These are phyloP conservation scores for Pseudognaphalium luteoalbum DNA, from an alignment of 129 eudicot genomes.

Conservation along the genomic window DNA sequence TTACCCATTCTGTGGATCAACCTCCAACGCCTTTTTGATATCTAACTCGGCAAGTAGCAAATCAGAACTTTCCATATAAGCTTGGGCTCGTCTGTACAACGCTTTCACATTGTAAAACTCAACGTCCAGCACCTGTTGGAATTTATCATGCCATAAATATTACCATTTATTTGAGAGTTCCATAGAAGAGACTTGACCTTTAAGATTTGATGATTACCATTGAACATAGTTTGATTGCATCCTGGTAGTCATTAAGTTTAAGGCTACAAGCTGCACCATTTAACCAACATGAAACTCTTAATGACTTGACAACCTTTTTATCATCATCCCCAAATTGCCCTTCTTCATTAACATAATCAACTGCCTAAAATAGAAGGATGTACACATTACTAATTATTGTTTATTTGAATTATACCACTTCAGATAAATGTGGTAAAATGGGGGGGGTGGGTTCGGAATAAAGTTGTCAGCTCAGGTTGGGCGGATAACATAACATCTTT, in stretches of 20 bases:
- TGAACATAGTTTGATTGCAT: constrained; percentile 58
- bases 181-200: background rate
- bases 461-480: background rate
- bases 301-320: constrained; percentile 44
- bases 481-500: too few relatives aligned
- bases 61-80: constrained; percentile 54
- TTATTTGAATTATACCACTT: background rate
- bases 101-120: constrained; percentile 71
- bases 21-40: constrained; percentile 71
- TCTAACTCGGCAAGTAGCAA: constrained; percentile 59
- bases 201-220: constrained; percentile 38
- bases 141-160: background rate
- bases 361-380: constrained; percentile 42
- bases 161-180: background rate
- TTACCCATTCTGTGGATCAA: constrained; percentile 65
- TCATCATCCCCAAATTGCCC: constrained; percentile 47
- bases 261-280: constrained; percentile 70
- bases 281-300: constrained; percentile 68
- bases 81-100: constrained; percentile 68
- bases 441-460: background rate
- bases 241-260: constrained; percentile 45
- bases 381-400: background rate
- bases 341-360: constrained; percentile 56
- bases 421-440: background rate
- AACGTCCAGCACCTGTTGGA: constrained; percentile 54